Percentiles rank a stretch among this genome's conserved stretches.
These are phyloP conservation scores for Candida taoyuanica DNA, from an alignment of 805 yeast species.

Conservation along the genomic window DNA sequence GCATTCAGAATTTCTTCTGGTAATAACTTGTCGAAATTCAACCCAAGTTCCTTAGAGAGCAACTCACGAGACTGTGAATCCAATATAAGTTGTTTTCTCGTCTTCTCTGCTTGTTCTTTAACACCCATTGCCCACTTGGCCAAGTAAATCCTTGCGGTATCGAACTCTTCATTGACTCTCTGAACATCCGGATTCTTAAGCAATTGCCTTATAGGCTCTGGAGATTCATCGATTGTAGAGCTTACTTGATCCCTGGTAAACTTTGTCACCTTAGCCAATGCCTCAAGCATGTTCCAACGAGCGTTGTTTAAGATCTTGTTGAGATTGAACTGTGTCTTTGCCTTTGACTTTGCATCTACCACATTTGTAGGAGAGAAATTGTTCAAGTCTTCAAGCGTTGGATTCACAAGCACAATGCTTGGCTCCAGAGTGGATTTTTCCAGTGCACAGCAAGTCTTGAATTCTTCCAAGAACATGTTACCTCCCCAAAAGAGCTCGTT, in stretches of 20 bases:
- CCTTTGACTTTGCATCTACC: conserved; percentile 12
- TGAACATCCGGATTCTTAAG: conserved; percentile 76
- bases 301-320: conserved; percentile 56
- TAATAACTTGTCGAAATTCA: conserved; percentile 47
- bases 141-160: conserved; percentile 82
- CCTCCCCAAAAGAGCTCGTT: conserved; percentile 88
- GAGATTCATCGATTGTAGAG: conserved; percentile 52
- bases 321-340: conserved; percentile 25
- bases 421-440: conserved; percentile 70
- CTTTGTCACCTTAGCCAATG: conserved; percentile 66
- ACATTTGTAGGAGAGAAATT: conserved; percentile 30
- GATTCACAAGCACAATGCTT: conserved; percentile 71
- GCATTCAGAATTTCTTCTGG: conserved; percentile 56
- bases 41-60: conserved; percentile 58
- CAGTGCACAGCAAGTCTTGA: conserved; percentile 53
- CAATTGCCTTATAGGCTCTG: conserved; percentile 45
- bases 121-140: conserved; percentile 97
- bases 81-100: conserved; percentile 46
- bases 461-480: conserved; percentile 55
- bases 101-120: conserved; percentile 78
- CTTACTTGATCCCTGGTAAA: conserved; percentile 60
- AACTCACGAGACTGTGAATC: conserved; percentile 54
- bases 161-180: conserved; percentile 83
- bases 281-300: conserved; percentile 82
- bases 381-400: conserved; percentile 47